These are phyloP conservation scores for Neofusicoccum ribis DNA, from an alignment of 2,329 filamentous ascomycete genomes.

Conservation along the genomic window DNA sequence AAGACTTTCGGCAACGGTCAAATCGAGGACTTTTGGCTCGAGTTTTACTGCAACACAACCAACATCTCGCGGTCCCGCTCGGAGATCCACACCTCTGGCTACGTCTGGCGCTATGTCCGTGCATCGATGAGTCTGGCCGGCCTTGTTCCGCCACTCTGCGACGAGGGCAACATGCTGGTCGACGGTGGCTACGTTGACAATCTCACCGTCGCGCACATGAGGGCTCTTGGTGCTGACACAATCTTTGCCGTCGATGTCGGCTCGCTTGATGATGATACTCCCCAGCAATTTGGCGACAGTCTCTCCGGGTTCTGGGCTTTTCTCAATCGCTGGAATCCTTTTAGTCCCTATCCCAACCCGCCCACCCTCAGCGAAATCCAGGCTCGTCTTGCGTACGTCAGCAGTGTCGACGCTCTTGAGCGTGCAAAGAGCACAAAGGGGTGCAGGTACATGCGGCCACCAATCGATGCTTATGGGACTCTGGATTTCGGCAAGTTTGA, in stretches of 20 bases:
- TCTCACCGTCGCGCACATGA: slow-evolving; percentile 95
- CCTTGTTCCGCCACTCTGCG: slow-evolving; percentile 87
- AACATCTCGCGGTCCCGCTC: slow-evolving; percentile 93
- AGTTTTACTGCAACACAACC: slow-evolving; percentile 98
- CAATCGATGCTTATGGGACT: slow-evolving; percentile 89
- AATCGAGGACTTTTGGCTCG: slow-evolving; percentile 98
- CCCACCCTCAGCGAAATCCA: slow-evolving; percentile 96
- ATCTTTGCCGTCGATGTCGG: slow-evolving; percentile 97
- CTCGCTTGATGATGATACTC: slow-evolving; percentile 84
- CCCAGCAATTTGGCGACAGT: slow-evolving; percentile 90
- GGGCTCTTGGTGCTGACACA: slow-evolving; percentile 84
- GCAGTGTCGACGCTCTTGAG: slow-evolving; percentile 90
- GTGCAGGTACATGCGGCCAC: slow-evolving; percentile 94
- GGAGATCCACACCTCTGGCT: slow-evolving; percentile 93
- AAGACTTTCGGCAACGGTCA: slow-evolving; percentile 96
- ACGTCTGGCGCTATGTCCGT: slow-evolving; percentile 95
- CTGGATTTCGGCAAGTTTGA: slow-evolving; percentile 97
- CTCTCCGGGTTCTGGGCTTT: slow-evolving; percentile 95
- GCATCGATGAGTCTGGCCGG: slow-evolving; percentile 97
- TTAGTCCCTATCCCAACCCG: slow-evolving; percentile 84
- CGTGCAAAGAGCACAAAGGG: slow-evolving; percentile 87
- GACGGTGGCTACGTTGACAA: slow-evolving; percentile 98
- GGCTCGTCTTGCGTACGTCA: slow-evolving; percentile 90
- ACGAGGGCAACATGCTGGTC: slow-evolving; percentile 94
- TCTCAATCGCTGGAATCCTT: slow-evolving; percentile 94